A percentile compares a stretch with the other conserved stretches of the same genome.
These are phyloP conservation scores for Cucurbita pepo DNA, from an alignment of 306 rosid genomes.

Conservation along the genomic window DNA sequence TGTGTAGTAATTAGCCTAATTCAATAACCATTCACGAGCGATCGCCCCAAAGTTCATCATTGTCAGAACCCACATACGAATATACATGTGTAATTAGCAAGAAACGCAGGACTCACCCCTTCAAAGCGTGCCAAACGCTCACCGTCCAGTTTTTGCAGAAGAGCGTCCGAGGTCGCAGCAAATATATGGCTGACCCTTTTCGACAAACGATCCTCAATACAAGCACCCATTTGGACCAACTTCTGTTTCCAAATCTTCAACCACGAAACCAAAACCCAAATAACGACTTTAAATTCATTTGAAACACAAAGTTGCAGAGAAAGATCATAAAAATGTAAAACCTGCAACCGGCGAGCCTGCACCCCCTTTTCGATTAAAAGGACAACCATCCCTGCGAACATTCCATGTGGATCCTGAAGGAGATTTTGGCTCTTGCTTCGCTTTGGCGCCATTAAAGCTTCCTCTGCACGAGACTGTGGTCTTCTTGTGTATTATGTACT, in stretches of 20 bases:
- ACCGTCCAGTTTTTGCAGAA: slow-evolving; percentile 28
- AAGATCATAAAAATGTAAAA: not conserved
- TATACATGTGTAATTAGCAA: not conserved
- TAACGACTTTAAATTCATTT: not conserved
- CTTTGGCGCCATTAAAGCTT: slow-evolving; percentile 53
- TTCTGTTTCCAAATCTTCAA: slow-evolving; percentile 83
- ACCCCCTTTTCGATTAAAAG: slow-evolving; percentile 52
- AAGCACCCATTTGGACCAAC: slow-evolving; percentile 67
- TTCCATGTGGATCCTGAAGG: slow-evolving; percentile 30
- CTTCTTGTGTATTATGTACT: not conserved
- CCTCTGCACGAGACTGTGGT: slow-evolving; percentile 2
- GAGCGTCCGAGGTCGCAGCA: slow-evolving; percentile 32
- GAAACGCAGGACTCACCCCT: slow-evolving; percentile 32
- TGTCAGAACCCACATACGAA: not conserved
- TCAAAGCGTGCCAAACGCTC: slow-evolving; percentile 50
- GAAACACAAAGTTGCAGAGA: not conserved
- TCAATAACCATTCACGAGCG: not conserved
- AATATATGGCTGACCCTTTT: slow-evolving; percentile 61
- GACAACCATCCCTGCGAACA: slow-evolving; percentile 51
- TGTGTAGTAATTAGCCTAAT: not conserved
- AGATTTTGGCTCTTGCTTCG: slow-evolving; percentile 19
- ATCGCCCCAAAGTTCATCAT: not conserved
- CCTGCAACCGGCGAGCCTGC: slow-evolving; percentile 76
- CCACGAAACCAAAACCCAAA: not conserved
- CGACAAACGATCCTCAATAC: slow-evolving; percentile 36